Base-by-base conservation (phyloP, 2,329 filamentous ascomycete species). In the Fusarium illudens region DNA sequence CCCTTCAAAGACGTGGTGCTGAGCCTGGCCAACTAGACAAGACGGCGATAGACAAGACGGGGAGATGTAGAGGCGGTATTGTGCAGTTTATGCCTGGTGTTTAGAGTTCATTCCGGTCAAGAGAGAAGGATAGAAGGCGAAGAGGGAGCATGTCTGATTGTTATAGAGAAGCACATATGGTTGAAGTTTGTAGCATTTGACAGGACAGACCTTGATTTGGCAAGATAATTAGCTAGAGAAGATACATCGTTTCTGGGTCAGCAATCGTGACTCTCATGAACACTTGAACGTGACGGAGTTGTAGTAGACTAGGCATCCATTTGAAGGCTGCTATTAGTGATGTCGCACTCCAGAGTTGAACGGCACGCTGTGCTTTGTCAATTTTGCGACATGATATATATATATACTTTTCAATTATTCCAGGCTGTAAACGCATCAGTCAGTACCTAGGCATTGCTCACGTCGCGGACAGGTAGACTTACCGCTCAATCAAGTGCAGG, bases 401-500 rank as follows among this genome's bases (percentile, higher is more conserved):
- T 67, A 34, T 50, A 67, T 32, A 50, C 67, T 64, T 52, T 64
- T 51, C 12, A 34, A 13, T 61, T 63, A 72, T 52, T 67, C 62
- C 58, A 71, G 53, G 58, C 67, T 71, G 11, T 6, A 22, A 33
- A 34, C 5, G 17, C 29, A 33, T 68, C 32, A 71, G 53, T 30
- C 36, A 37, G 6, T 2, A 29, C 1, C 13, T n/a, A n/a, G n/a
- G n/a, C 13, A 2, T 17, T 33, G n/a, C 15, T 10, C 10, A 7
- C 5, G 13, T 22, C 13, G n/a, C 20, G 4, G 2, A 7, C 5
- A 3, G n/a, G 17, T 25, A 2, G n/a, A 67, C 80, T 60, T 86
- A 96, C 93, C 94, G 91, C 83, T 98, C 92, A 81, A 99, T 99
- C 81, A 99, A 84, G 82, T 99, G 96, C 75, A 98, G 84, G 1